These are phyloP conservation scores for Acanthamoeba comandoni DNA, from an alignment of 208 protist genomes.

Conservation along the genomic window DNA sequence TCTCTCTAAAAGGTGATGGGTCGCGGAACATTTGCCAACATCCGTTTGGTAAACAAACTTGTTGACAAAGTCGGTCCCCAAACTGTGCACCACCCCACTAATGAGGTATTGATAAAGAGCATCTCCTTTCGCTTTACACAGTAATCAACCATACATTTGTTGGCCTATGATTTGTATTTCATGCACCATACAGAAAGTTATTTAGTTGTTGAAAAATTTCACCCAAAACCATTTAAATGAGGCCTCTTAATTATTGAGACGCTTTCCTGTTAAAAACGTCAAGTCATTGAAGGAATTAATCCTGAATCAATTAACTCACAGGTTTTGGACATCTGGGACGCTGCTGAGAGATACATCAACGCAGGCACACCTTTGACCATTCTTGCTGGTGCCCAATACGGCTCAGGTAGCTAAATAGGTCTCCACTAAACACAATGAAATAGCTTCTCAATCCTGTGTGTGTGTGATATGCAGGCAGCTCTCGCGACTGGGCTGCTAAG, in stretches of 20 bases:
- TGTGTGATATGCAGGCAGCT: conserved; percentile 79
- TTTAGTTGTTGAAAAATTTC: too few species aligned
- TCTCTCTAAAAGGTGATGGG: conserved; percentile 88
- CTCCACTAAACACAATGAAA: not conserved
- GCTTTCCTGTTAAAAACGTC: too few species aligned
- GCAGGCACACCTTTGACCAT: conserved; percentile 91
- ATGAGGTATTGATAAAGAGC: conserved; percentile 85
- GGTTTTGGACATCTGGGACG: conserved; percentile 94
- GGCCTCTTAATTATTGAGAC: too few species aligned
- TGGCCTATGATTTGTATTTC: too few species aligned
- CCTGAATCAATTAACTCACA: not conserved
- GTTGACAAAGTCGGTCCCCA: conserved; percentile 93
- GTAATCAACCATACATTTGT: too few species aligned
- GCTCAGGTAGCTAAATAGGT: conserved; percentile 88
- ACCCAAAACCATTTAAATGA: too few species aligned
- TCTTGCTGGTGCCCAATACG: conserved; percentile 95
- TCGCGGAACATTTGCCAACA: conserved; percentile 96
- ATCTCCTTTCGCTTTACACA: too few species aligned
- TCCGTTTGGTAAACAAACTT: conserved; percentile 93
- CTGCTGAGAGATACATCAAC: conserved; percentile 92
- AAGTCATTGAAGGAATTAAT: too few species aligned
- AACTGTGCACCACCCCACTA: conserved; percentile 93
- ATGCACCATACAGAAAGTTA: too few species aligned
- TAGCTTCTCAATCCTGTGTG: not conserved
- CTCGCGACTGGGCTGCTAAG: conserved; percentile 97